These are phyloP conservation scores for Plasmodium knowlesi DNA, from an alignment of 169 alveolate genomes.

Conservation along the genomic window DNA sequence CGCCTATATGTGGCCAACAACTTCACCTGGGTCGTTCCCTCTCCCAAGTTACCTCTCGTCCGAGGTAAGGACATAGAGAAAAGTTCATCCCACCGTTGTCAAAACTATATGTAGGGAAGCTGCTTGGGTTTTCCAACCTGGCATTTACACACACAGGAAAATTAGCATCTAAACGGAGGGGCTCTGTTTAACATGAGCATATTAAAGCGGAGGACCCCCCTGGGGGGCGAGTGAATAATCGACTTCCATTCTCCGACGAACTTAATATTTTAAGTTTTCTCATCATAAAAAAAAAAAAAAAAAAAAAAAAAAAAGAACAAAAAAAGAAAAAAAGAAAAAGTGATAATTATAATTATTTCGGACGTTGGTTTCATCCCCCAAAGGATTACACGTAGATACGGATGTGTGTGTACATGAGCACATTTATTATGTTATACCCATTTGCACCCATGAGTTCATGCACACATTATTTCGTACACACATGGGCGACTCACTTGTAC, in stretches of 20 bases:
- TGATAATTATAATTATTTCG: neutral
- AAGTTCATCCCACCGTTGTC: neutral
- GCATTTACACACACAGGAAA: neutral
- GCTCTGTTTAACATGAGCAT: neutral
- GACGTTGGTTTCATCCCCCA: neutral
- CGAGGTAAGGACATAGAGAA: neutral
- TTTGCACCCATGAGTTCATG: neutral
- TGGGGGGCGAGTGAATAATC: neutral
- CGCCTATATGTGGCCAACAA: neutral
- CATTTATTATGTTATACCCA: neutral
- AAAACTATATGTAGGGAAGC: neutral
- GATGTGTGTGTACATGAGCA: neutral
- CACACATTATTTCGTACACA: neutral
- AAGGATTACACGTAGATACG: neutral
- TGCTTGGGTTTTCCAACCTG: neutral
- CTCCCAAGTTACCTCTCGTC: neutral
- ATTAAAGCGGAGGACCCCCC: neutral
- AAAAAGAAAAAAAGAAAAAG: neutral
- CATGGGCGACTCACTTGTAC: conserved; percentile 23
- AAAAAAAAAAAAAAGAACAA: conserved; percentile 4
- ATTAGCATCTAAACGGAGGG: neutral
- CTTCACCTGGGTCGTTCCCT: neutral
- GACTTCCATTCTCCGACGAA: neutral
- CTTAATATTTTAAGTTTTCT: neutral
- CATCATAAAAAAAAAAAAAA: neutral